Base-by-base conservation (phyloP, 192 early-diverging fungal species). In the Backusella circina region DNA sequence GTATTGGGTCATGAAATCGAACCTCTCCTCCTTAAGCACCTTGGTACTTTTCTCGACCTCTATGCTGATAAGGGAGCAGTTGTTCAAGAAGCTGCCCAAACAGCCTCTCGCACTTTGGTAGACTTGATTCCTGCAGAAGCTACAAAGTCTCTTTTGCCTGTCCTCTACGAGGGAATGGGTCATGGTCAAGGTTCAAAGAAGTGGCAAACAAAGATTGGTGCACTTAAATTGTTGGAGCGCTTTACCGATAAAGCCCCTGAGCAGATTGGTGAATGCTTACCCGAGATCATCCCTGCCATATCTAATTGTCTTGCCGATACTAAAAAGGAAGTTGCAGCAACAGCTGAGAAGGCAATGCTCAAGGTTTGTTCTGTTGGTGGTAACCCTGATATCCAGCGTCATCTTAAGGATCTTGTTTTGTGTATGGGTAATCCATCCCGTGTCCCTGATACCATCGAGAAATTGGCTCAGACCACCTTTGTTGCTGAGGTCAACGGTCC, bases 401-500 rank as follows among this genome's bases (percentile, higher is more conserved):
- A 92, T 82, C 76, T 93, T 65, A 89, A 89, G 67, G 90, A 90
- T 51, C 83, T 95, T 33, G 88, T 93, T 75, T 79, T 85, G 26
- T 92, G 89, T 76, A 93, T 95, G 87, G 91, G 91, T 61, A 81
- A 90, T 75, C 93, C 93, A n/a, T 85, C 91, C 64, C 89, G 91
- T 74, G 93, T 95, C 6, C 86, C 89, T 33, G 85, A 87, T n/a
- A 88, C 87, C 41, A 91, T 94, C 67, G 89, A 90, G 78, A 91
- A 92, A 74, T 37, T 78, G 31, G 77, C 77, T 12, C 87, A 89
- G 28, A 93, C 91, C 44, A 94, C 93, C 54, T 93, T 94, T 84
- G 92, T 94, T 81, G 87, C 88, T 37, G 86, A 91, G 79, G 90
- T 93, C 83, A 84, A 92, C 73, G 89, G 90, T 33, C 93, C 91